Evolutionary conservation across 495 filamentous ascomycete genomes (phyloP), one percentile per base, ranked within the genome.

Genomic region (Penicillium paxilli): DNA sequence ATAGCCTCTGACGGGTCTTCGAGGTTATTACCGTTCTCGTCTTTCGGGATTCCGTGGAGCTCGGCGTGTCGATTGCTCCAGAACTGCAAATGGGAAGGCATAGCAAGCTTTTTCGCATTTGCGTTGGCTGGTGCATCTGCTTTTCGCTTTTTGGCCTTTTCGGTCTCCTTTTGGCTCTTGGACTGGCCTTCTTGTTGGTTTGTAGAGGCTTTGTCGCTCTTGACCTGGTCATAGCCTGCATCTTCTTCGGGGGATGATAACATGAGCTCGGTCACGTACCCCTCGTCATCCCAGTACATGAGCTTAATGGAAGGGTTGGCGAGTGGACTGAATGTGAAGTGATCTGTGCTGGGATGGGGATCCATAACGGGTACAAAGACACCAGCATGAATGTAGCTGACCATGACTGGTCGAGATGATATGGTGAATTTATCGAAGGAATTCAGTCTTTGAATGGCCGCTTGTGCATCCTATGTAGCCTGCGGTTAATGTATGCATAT

Each of bases 51-150:
- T 1, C 88, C 87, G 57, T 93, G 90, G 33, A 96, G 74, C 64
- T 96, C 90, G 0, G 88, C 89, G 61, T 91, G 88, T 22, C 90
- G 89, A 61, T 92, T 87, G 47, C 87, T 84, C 92, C 92, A 96
- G 68, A 92, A 89, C 70, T 94, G 87, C 28, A 96, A 77, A 60
- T 95, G 89, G 14, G 82, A 75, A 2, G 84, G 81, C 47, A 81
- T 72, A 10, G 80, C 74, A 28, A 70, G 62, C 46, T 80, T 82
- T 55, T 78, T 80, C n/a, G 77, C 56, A 4, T 69, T 74, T 16
- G 67, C 63, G 24, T 58, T 75, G 20, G 70, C 55, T 4, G 69
- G 49, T 4, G 66, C 60, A 23, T 84, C 82, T 3, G 79, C 82
- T 60, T 88, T 94, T 58, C 84, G 76, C 65, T 90, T 93, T 71